Conservation (phyloP, 169 alveolate species). For the Plasmodium vivax region DNA sequence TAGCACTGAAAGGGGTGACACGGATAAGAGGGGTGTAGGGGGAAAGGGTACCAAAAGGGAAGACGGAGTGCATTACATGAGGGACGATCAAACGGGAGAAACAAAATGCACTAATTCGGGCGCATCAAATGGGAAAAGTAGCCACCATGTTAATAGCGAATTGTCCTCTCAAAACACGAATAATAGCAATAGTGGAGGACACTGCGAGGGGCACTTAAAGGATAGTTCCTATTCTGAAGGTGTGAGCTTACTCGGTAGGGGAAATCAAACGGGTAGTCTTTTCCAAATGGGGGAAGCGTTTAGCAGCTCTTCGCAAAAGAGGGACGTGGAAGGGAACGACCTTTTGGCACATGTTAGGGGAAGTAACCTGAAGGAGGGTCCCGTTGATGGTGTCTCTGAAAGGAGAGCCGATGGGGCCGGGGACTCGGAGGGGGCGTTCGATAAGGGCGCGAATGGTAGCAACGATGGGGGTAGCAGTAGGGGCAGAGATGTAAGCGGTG, state of each 20-base stretch:
- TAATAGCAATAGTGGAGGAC: neutral
- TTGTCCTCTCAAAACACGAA: neutral
- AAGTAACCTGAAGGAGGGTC: neutral
- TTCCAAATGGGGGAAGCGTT: neutral
- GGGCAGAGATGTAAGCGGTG: neutral
- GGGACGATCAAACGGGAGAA: neutral
- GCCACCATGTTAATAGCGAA: slow-evolving; percentile 5
- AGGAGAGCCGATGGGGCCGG: neutral
- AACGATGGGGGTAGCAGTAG: neutral
- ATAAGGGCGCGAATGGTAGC: neutral
- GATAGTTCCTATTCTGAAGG: neutral
- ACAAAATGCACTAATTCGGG: neutral
- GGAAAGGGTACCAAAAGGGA: neutral
- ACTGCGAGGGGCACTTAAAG: neutral
- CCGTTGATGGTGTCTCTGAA: neutral
- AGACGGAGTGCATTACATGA: neutral
- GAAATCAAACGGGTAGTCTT: neutral
- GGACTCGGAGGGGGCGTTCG: neutral
- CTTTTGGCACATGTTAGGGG: neutral
- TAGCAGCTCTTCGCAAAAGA: neutral
- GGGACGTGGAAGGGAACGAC: neutral
- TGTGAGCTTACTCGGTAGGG: neutral
- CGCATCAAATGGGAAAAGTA: neutral
- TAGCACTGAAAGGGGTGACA: neutral
- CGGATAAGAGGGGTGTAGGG: neutral